Conservation (phyloP, 108 stramenopile species). For the Hondaea fermentalgiana region DNA sequence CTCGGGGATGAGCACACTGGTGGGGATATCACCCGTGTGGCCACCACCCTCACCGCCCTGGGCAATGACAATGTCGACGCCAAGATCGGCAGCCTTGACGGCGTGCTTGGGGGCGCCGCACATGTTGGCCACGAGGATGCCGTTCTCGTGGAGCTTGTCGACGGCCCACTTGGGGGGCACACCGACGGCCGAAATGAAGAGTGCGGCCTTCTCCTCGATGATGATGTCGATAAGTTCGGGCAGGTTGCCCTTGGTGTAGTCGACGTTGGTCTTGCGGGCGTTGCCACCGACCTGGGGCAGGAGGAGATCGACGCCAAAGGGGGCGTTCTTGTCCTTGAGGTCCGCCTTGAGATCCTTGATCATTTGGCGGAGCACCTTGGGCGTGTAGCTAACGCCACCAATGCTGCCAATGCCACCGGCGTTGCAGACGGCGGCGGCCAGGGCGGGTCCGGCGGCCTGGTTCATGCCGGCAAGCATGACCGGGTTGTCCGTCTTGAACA, state of each 20-base stretch:
- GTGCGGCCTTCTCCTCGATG: not conserved
- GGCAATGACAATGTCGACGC: conserved; percentile 14
- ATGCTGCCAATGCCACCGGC: not conserved
- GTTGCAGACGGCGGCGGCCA: not conserved
- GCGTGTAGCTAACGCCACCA: not conserved
- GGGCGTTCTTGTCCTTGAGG: conserved; percentile 11
- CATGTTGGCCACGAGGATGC: conserved; percentile 4
- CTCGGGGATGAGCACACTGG: not conserved
- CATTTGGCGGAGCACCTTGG: not conserved
- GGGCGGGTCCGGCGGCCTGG: not conserved
- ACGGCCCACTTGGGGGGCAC: conserved; percentile 18
- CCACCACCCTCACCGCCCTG: conserved; percentile 20
- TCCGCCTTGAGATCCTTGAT: not conserved
- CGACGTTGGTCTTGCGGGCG: not conserved
- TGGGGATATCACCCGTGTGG: not conserved
- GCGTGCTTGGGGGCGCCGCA: not conserved
- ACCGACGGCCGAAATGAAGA: conserved; percentile 12
- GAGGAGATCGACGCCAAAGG: conserved; percentile 7
- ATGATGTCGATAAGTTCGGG: not conserved
- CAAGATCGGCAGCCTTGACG: not conserved
- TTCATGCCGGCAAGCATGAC: conserved; percentile 14
- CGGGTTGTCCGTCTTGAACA: not conserved
- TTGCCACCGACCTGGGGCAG: conserved; percentile 8
- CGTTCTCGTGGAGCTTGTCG: conserved; percentile 1
- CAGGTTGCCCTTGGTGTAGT: conserved; percentile 10